Percentiles rank a stretch among this genome's conserved stretches.
These are phyloP conservation scores for Lactifluus subvellereus DNA, from an alignment of 768 basidiomycete species.

Conservation along the genomic window DNA sequence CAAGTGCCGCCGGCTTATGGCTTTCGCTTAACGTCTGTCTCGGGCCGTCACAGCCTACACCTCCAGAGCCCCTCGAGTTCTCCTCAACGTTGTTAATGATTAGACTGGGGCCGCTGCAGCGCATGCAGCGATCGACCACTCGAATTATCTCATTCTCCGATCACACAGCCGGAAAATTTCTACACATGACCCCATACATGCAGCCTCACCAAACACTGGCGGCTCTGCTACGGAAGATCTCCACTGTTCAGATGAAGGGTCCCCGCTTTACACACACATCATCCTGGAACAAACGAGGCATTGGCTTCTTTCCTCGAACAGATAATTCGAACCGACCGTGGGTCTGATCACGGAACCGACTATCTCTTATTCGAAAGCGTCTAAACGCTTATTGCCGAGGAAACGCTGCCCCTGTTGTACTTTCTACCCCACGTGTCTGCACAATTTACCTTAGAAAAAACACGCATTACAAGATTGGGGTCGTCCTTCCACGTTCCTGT, in stretches of 20 bases:
- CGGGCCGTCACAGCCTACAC: conserved; percentile 8
- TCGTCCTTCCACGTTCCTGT: conserved; percentile 10
- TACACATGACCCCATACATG: conserved; percentile 1
- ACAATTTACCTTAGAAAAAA: neutral
- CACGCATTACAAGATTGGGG: conserved; percentile 6
- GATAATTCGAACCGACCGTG: conserved; percentile 15
- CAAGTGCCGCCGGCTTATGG: conserved; percentile 20
- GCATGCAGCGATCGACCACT: conserved; percentile 5
- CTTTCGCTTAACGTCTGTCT: conserved; percentile 18
- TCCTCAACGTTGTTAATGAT: conserved; percentile 6
- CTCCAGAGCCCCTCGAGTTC: conserved; percentile 9
- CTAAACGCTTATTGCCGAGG: conserved; percentile 22
- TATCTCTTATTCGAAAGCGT: conserved; percentile 20
- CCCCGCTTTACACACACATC: conserved; percentile 6
- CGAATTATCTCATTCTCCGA: conserved; percentile 18
- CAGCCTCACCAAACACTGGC: conserved; percentile 16
- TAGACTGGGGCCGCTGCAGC: neutral
- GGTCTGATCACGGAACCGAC: conserved; percentile 20
- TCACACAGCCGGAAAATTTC: conserved; percentile 12
- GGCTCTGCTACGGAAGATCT: conserved; percentile 19
- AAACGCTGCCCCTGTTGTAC: conserved; percentile 4
- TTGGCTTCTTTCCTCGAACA: neutral
- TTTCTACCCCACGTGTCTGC: conserved; percentile 8
- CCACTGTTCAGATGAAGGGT: conserved; percentile 17
- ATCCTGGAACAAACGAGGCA: conserved; percentile 12